A percentile compares a stretch with the other conserved stretches of the same genome.
Conservation (phyloP, 2,329 filamentous ascomycete genomes). For the Fusarium floridanum region DNA sequence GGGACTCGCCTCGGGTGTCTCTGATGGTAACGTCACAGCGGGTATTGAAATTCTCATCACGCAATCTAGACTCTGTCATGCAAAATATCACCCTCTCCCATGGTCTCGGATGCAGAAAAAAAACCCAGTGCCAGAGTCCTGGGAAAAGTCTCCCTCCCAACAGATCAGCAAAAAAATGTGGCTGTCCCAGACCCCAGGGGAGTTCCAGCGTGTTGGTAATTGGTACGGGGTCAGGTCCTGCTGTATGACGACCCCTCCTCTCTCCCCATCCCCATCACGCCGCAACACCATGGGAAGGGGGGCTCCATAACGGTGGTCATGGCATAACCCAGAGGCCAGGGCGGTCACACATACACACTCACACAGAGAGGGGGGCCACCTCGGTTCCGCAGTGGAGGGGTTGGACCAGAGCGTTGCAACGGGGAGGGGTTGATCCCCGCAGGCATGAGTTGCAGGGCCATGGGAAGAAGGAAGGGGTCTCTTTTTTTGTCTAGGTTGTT, state of each 20-base stretch:
- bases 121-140: neutral
- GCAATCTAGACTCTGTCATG: neutral
- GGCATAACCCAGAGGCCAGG: neutral
- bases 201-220: neutral
- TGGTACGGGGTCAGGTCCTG: neutral
- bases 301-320: conserved; percentile 8
- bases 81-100: neutral
- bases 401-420: neutral
- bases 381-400: conserved; percentile 25
- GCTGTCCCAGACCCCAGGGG: neutral
- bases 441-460: conserved; percentile 1
- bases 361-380: conserved; percentile 9
- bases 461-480: neutral
- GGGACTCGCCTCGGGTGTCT: neutral
- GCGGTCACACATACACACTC: neutral
- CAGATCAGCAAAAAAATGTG: neutral
- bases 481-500: neutral
- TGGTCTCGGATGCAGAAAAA: neutral
- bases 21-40: neutral
- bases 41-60: neutral
- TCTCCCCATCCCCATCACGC: neutral
- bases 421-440: conserved; percentile 7
- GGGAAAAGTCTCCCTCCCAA: neutral
- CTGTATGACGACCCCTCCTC: neutral
- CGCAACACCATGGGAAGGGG: neutral